A percentile compares a stretch with the other conserved stretches of the same genome.
These are phyloP conservation scores for Xanthoconium stramineum DNA, from an alignment of 768 basidiomycete genomes.

Conservation along the genomic window DNA sequence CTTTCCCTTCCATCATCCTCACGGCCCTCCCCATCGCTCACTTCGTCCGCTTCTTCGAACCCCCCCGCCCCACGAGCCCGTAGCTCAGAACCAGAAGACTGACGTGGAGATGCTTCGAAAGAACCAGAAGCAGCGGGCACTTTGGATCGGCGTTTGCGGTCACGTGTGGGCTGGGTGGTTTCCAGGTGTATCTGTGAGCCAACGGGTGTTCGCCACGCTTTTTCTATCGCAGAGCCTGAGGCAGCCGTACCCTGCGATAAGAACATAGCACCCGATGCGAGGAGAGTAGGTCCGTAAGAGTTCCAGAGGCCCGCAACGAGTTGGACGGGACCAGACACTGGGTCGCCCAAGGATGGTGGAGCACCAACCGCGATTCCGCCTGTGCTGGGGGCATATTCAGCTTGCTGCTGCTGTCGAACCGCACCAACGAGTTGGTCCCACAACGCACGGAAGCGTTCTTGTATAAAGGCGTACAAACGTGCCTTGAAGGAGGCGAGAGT, in stretches of 20 bases:
- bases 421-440: constrained; percentile 63
- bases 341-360: constrained; percentile 48
- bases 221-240: constrained; percentile 30
- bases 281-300: constrained; percentile 70
- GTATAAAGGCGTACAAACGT: constrained; percentile 59
- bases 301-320: constrained; percentile 68
- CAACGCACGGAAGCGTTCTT: constrained; percentile 55
- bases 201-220: constrained; percentile 28
- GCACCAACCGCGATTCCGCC: constrained; percentile 29
- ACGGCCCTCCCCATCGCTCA: constrained; percentile 67
- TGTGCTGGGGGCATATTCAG: constrained; percentile 14
- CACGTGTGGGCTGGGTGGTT: constrained; percentile 33
- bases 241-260: constrained; percentile 50
- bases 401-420: constrained; percentile 41
- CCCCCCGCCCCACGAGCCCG: constrained; percentile 46
- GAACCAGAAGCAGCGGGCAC: constrained; percentile 36
- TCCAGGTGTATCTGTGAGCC: constrained; percentile 30
- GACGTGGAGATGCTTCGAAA: constrained; percentile 32
- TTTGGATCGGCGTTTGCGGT: constrained; percentile 51
- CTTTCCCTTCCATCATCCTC: constrained; percentile 33
- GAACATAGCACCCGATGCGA: constrained; percentile 65
- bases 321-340: constrained; percentile 62
- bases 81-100: constrained; percentile 41
- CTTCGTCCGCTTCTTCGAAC: constrained; percentile 72
- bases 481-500: constrained; percentile 64